phyloP scores from a whole-genome alignment of 768 basidiomycete genomes.

The Hygrophorus pudorinus region DNA sequence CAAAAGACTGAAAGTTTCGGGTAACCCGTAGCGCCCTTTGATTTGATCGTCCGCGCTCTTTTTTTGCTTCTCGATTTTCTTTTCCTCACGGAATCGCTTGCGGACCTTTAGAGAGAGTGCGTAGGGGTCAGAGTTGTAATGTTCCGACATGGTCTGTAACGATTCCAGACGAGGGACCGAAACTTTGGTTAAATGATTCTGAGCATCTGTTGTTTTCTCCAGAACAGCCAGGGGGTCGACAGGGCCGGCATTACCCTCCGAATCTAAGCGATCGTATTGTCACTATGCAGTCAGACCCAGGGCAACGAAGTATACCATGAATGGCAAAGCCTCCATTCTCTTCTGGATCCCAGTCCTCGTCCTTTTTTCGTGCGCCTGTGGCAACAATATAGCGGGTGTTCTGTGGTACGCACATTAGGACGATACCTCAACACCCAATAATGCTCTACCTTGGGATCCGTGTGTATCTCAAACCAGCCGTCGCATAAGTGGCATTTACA shows the following conservation, averaged over 20 bases:
- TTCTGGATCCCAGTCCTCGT: slow-evolving; percentile 94
- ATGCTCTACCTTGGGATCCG: slow-evolving; percentile 77
- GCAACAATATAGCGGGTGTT: slow-evolving; percentile 92
- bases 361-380: slow-evolving; percentile 89
- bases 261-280: slow-evolving; percentile 34
- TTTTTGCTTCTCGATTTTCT: slow-evolving; percentile 67
- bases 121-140: slow-evolving; percentile 82
- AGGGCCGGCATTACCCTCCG: slow-evolving; percentile 51
- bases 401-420: slow-evolving; percentile 27
- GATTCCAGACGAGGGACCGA: slow-evolving; percentile 76
- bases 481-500: slow-evolving; percentile 97
- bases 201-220: slow-evolving; percentile 79
- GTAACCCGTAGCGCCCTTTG: slow-evolving; percentile 69
- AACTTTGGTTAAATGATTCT: slow-evolving; percentile 61
- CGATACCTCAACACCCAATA: not conserved
- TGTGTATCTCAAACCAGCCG: slow-evolving; percentile 97
- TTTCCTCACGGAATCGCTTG: slow-evolving; percentile 78
- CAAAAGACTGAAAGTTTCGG: slow-evolving; percentile 53
- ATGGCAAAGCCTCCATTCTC: slow-evolving; percentile 91
- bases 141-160: slow-evolving; percentile 67
- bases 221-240: slow-evolving; percentile 80
- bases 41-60: slow-evolving; percentile 60
- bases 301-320: slow-evolving; percentile 45
- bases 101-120: slow-evolving; percentile 63
- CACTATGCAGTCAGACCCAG: not conserved